Base-by-base conservation (phyloP, 1,284 basidiomycete species). In the Melampsora americana region DNA sequence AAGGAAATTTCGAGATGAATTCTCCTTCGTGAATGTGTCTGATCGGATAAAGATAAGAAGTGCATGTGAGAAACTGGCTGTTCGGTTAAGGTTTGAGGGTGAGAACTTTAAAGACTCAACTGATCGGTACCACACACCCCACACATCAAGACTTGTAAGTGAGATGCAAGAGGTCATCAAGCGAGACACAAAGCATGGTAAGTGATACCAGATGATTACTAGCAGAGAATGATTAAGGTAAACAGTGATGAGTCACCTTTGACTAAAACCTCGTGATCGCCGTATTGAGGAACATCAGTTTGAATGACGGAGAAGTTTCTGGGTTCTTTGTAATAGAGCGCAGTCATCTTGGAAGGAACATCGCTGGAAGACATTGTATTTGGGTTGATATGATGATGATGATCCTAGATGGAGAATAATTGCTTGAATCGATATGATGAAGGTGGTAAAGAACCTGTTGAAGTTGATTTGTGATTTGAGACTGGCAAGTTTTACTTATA, bases 21-120 rank as follows among this genome's bases (percentile, higher is more conserved):
- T 92, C 90, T 79, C 90, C 88, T 79, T 89, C 85, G 85, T 90
- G 89, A 78, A 92, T 88, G 81, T 92, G 90, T 20, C 86, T 87
- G 81, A 18, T 28, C 23, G 16, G 69, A 35, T 14, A 26, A 68
- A 28, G 39, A 59, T 2, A 32, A 50, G 28, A 30, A 30, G 28
- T 16, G 32, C 59, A 14, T 23, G 35, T n/a, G 50, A 23, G 28
- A 28, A 42, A 64, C n/a, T 0, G 48, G 61, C 12, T 18, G 56
- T 46, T 48, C 30, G 60, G 18, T 48, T 16, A 23, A 42, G 12
- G 39, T 5, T 6, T 42, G 39, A 42, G 1, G 1, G 39, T 50
- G n/a, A n/a, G n/a, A n/a, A n/a, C n/a, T n/a, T 6, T 39, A 68
- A 20, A 30, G 18, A 70, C 11, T 56, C 28, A 44, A 72, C 70